Conservation (phyloP, 805 yeast species). For the Saccharomycopsis malanga region DNA sequence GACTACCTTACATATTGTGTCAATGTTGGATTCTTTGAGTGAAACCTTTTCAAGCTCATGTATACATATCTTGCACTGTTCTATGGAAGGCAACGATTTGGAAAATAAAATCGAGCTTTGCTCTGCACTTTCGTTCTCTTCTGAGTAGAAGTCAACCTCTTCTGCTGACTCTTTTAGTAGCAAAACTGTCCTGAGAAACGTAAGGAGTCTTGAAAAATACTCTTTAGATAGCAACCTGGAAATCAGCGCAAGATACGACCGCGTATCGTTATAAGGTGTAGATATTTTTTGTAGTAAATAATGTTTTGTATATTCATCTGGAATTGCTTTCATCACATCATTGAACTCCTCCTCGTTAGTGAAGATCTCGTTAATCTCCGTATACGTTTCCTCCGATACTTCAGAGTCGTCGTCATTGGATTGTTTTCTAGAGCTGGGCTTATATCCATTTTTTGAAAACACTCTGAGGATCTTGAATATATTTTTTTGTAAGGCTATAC, state of each 20-base stretch:
- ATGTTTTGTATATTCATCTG: constrained; percentile 12
- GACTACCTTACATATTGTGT: constrained; percentile 19
- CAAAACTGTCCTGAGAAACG: constrained; percentile 13
- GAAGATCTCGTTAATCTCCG: constrained; percentile 21
- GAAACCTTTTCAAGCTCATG: constrained; percentile 15
- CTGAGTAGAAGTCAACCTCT: constrained; percentile 17
- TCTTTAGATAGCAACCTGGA: constrained; percentile 17
- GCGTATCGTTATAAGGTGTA: constrained; percentile 12
- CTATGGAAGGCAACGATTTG: constrained; percentile 14
- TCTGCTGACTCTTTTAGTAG: constrained; percentile 16
- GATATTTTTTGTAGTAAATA: constrained; percentile 7
- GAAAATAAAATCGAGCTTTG: constrained; percentile 2
- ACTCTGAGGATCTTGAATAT: constrained; percentile 20
- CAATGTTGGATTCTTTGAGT: constrained; percentile 21
- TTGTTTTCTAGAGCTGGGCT: constrained; percentile 3
- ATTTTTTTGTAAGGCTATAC: constrained; percentile 14
- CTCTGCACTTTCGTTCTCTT: not conserved
- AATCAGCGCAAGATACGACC: constrained; percentile 3
- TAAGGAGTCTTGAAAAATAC: constrained; percentile 17
- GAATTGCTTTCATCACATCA: constrained; percentile 18
- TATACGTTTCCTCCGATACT: constrained; percentile 19
- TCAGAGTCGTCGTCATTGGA: constrained; percentile 2
- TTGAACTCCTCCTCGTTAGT: constrained; percentile 28
- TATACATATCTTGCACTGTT: constrained; percentile 20
- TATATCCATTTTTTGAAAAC: constrained; percentile 17